phyloP scores from a whole-genome alignment of 441 rosid genomes.

The Macaranga tanarius region DNA sequence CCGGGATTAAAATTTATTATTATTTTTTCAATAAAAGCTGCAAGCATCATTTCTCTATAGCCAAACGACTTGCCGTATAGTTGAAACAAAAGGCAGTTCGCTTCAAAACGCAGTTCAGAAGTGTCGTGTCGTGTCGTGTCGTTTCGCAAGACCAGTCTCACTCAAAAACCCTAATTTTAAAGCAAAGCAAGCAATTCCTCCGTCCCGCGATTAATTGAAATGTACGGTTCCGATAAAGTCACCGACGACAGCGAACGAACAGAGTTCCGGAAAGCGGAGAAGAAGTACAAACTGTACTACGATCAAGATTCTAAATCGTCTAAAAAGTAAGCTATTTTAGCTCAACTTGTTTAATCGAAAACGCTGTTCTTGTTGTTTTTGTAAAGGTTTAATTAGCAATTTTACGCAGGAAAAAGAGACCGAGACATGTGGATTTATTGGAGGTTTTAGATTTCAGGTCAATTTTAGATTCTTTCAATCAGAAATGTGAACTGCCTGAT shows the following conservation, averaged over 20 bases:
- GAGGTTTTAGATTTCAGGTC: constrained; percentile 64
- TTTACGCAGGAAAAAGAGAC: constrained; percentile 65
- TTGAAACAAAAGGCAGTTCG: too few species aligned
- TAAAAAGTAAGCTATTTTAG: constrained; percentile 43
- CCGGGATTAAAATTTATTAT: too few species aligned
- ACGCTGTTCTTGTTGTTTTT: not conserved
- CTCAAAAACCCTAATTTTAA: constrained; percentile 24
- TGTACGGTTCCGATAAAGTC: constrained; percentile 59
- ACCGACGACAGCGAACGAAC: constrained; percentile 56
- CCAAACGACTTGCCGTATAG: too few species aligned
- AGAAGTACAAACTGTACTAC: constrained; percentile 81
- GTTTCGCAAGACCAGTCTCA: not conserved
- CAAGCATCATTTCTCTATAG: too few species aligned
- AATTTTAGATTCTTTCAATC: constrained; percentile 39
- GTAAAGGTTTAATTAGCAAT: not conserved
- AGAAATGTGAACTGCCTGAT: constrained; percentile 45
- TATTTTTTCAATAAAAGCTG: too few species aligned
- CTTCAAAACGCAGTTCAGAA: too few species aligned
- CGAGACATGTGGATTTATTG: constrained; percentile 68
- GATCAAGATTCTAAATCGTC: constrained; percentile 53
- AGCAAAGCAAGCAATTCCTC: not conserved
- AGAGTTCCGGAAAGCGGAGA: constrained; percentile 81
- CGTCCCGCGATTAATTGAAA: constrained; percentile 19
- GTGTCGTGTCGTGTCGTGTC: too few species aligned
- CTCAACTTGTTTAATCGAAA: not conserved